A percentile compares a stretch with the other conserved stretches of the same genome.
phyloP scores from a whole-genome alignment of 805 yeast species.

The Soucietia sequanensis region DNA sequence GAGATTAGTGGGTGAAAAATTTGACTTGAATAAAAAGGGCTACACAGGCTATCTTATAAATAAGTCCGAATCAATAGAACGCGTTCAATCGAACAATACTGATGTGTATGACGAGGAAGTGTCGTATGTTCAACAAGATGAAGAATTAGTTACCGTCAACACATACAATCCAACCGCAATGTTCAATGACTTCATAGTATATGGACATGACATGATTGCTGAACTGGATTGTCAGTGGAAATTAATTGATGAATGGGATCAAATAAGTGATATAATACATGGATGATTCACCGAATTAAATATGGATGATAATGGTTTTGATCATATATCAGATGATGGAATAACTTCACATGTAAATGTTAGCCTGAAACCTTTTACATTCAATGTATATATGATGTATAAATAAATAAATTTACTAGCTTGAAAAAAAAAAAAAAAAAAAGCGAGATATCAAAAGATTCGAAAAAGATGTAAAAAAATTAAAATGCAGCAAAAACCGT shows the following conservation, averaged over 20 bases:
- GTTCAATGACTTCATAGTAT: conserved; percentile 19
- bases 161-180: conserved; percentile 21
- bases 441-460: too few species aligned
- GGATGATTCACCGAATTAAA: neutral
- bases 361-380: too few species aligned
- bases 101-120: conserved; percentile 6
- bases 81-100: conserved; percentile 8
- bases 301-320: neutral
- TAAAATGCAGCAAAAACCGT: too few species aligned
- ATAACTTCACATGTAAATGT: too few species aligned
- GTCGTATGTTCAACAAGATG: conserved; percentile 7
- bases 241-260: conserved; percentile 27
- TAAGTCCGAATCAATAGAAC: conserved; percentile 17
- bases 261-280: conserved; percentile 25
- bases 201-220: conserved; percentile 31
- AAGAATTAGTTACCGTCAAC: conserved; percentile 17
- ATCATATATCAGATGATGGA: neutral
- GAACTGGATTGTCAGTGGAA: conserved; percentile 22
- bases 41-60: conserved; percentile 26
- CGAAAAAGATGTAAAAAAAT: too few species aligned
- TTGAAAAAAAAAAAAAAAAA: too few species aligned
- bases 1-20: conserved; percentile 24
- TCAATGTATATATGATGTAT: too few species aligned
- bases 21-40: conserved; percentile 12
- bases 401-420: too few species aligned